Conservation (phyloP, 2,329 filamentous ascomycete genomes). For the Trichoderma arundinaceum region DNA sequence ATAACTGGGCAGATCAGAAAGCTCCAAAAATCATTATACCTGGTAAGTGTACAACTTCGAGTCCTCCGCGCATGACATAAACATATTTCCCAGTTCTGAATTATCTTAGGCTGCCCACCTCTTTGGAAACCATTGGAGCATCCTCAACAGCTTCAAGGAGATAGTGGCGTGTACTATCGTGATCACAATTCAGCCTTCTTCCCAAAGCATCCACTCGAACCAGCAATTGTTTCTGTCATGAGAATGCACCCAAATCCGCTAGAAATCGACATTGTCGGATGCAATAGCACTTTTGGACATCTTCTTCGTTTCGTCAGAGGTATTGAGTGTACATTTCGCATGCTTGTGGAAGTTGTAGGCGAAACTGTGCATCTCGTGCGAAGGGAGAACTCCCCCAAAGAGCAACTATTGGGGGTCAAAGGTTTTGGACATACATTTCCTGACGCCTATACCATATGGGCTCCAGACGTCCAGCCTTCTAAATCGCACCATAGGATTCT, state of each 20-base stretch:
- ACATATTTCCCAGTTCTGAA: not conserved
- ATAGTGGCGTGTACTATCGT: conserved; percentile 57
- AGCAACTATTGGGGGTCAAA: conserved; percentile 58
- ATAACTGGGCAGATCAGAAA: conserved; percentile 54
- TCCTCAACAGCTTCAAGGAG: conserved; percentile 44
- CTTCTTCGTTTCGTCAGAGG: conserved; percentile 61
- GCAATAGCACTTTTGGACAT: conserved; percentile 65
- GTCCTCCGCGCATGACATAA: not conserved
- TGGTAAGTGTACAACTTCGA: conserved; percentile 38
- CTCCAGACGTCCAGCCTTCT: conserved; percentile 57
- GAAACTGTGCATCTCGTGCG: conserved; percentile 67
- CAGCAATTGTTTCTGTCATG: conserved; percentile 52
- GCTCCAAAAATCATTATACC: conserved; percentile 53
- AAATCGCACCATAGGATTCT: conserved; percentile 67
- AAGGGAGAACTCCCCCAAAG: conserved; percentile 63
- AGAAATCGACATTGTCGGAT: conserved; percentile 51
- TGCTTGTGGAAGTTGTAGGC: conserved; percentile 61
- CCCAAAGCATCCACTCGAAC: conserved; percentile 57
- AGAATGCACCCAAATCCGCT: conserved; percentile 34
- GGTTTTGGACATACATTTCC: conserved; percentile 72
- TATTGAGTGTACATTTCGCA: conserved; percentile 58
- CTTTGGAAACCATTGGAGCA: conserved; percentile 45
- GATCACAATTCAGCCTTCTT: conserved; percentile 60
- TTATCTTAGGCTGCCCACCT: conserved; percentile 39
- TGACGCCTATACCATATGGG: conserved; percentile 70